Percentiles rank a stretch among this genome's conserved stretches.
These are phyloP conservation scores for Tilletiopsis washingtonensis DNA, from an alignment of 1,284 basidiomycete genomes.

Conservation along the genomic window DNA sequence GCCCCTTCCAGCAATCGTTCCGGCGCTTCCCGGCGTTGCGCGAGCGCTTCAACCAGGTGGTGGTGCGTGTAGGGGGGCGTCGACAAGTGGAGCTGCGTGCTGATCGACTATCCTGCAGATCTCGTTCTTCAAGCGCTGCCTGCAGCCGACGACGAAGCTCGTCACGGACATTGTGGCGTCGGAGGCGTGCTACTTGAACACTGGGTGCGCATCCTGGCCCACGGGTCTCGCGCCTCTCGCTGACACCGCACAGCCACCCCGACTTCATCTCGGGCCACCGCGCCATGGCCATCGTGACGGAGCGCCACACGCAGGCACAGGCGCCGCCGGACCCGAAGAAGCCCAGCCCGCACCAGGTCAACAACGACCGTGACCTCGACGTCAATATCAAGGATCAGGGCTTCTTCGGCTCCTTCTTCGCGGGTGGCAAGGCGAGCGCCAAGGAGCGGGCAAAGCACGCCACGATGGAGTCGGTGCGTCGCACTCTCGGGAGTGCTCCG, in stretches of 20 bases:
- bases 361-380: constrained; percentile 89
- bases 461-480: constrained; percentile 74
- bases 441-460: constrained; percentile 63
- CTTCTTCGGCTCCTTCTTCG: constrained; percentile 95
- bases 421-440: constrained; percentile 52
- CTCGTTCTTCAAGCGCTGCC: constrained; percentile 87
- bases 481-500: too few relatives aligned
- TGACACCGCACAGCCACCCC: too few relatives aligned
- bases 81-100: too few relatives aligned
- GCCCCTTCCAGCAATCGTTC: constrained; percentile 71
- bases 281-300: constrained; percentile 78
- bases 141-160: constrained; percentile 89
- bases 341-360: constrained; percentile 56
- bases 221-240: too few relatives aligned
- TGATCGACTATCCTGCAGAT: too few relatives aligned
- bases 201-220: too few relatives aligned
- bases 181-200: constrained; percentile 62
- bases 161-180: constrained; percentile 79
- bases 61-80: too few relatives aligned
- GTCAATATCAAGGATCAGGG: constrained; percentile 71
- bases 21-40: constrained; percentile 86
- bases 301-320: constrained; percentile 63
- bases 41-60: constrained; percentile 87
- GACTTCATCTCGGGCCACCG: constrained; percentile 96
- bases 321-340: constrained; percentile 22